These are phyloP conservation scores for Daldinia bambusicola DNA, from an alignment of 495 filamentous ascomycete genomes.

Conservation along the genomic window DNA sequence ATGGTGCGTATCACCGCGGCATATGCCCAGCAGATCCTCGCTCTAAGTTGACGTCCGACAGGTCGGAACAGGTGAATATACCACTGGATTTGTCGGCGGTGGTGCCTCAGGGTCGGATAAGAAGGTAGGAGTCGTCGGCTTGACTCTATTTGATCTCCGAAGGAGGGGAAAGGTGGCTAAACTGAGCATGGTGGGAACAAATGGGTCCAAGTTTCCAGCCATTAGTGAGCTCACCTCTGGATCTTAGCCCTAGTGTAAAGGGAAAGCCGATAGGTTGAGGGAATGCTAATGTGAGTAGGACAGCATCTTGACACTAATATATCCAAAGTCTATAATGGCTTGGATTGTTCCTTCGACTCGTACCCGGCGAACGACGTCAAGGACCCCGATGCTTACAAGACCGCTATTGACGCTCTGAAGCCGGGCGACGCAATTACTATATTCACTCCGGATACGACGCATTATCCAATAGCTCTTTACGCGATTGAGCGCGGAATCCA, in stretches of 20 bases:
- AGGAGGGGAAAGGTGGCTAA: slow-evolving; percentile 87
- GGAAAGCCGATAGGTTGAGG: not conserved
- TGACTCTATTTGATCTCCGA: slow-evolving; percentile 90
- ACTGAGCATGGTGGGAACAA: slow-evolving; percentile 89
- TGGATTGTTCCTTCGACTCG: slow-evolving; percentile 84
- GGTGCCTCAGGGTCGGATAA: slow-evolving; percentile 85
- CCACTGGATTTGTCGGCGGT: slow-evolving; percentile 86
- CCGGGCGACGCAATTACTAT: slow-evolving; percentile 93
- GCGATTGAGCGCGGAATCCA: slow-evolving; percentile 88
- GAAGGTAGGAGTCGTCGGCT: slow-evolving; percentile 90
- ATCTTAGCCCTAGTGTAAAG: slow-evolving; percentile 8
- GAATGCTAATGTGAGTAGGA: slow-evolving; percentile 59
- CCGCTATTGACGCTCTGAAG: slow-evolving; percentile 84
- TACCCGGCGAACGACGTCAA: slow-evolving; percentile 75
- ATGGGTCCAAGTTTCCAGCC: slow-evolving; percentile 87
- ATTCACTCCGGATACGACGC: slow-evolving; percentile 94
- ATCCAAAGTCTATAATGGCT: slow-evolving; percentile 81
- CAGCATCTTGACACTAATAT: slow-evolving; percentile 92
- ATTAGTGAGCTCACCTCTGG: slow-evolving; percentile 70
- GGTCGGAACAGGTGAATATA: slow-evolving; percentile 96
- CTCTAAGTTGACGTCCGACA: slow-evolving; percentile 48
- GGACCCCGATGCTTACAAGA: slow-evolving; percentile 88
- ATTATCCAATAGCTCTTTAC: slow-evolving; percentile 94
- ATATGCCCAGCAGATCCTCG: slow-evolving; percentile 9
- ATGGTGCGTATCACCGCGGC: slow-evolving; percentile 68